Base-by-base conservation (phyloP, 2,329 filamentous ascomycete genomes). In the Xylaria sp. region DNA sequence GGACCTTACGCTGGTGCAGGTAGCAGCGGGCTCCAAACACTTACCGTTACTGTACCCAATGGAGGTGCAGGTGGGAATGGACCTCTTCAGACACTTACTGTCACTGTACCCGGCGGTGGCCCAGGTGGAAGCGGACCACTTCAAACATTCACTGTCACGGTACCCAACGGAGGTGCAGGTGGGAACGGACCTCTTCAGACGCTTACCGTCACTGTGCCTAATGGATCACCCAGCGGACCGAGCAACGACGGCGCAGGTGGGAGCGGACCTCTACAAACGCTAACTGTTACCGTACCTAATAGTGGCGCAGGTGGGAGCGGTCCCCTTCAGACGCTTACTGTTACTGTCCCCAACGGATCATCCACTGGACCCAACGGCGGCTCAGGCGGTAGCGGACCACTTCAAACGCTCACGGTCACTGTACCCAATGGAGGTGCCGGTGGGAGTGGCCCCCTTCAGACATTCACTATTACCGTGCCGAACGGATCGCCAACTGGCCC, bases 121-220 rank as follows among this genome's bases (percentile, higher is more conserved):
- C 23, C 28, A 18, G 52, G 62, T 23, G 46, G 31, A 7, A 48
- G 20, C 15, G 52, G 57, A 23, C 52, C 67, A n/a, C 56, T 64
- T 13, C 62, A 64, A 36, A 70, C 70, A 1, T 56, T 68, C 3
- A 72, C 67, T 12, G 7, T 70, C 13, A 66, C 31, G 4, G 54
- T 64, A 13, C 52, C 68, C 7, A 55, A 28, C 31, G 62, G 33
- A 3, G 31, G 58, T 36, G 18, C 28, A 13, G 31, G 56, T 51
- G 66, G 25, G 7, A 63, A 18, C 1, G 54, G 59, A 28, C 66
- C 63, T 64, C 57, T 68, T 23, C 66, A 65, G 25, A 68, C 65
- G 0, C n/a, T 71, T n/a, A 72, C 68, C 25, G 39, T 66, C 23
- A 71, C 69, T 23, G 69, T 60, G 43, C 66, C 64, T 10, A 62